Base-by-base conservation (phyloP, 2,329 filamentous ascomycete species). In the Phyllosticta paracitricarpa region DNA sequence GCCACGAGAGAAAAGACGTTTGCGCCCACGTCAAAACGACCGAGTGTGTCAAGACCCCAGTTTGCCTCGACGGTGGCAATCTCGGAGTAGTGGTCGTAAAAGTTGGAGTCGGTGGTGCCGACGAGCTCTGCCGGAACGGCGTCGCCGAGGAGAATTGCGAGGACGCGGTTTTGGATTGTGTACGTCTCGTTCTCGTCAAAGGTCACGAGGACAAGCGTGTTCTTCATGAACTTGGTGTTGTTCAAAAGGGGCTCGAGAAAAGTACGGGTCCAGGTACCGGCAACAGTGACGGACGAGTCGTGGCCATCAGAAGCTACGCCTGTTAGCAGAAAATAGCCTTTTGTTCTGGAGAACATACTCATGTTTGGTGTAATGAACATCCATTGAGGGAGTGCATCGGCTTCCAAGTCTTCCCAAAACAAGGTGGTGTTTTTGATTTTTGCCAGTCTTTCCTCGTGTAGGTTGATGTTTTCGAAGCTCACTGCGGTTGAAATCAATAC, bases 181-280 rank as follows among this genome's bases (percentile, higher is more conserved):
- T 91, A 91, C 9, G 82, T 84, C 67, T 87, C 83, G 71, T 86
- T 89, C 76, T 94, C 90, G 65, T 94, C 90, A 68, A 91, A 94
- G 2, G 81, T 92, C 63, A 94, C 73, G 4, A 93, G 77, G 9
- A 94, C 81, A 1, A 94, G 81, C 0, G 88, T 92, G 69, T 88
- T 84, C 57, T 88, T 77, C 83, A 87, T 88, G 74, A 94, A 93
- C 66, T 86, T 82, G 56, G 77, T 73, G 75, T 93, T 82, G 40
- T 80, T 71, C 6, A 94, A 79, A 8, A 94, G 83, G 0, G 89
- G 88, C 62, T 83, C 80, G 1, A 94, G 74, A 76, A 91, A 92
- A 56, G 70, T 76, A 48, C 83, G 81, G 14, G 84, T 82, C 87
- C 88, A 94, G 14, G 75, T 68, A 2, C 87, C 88, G 1, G 88